Evolutionary conservation across 192 early-diverging fungal genomes (phyloP).

Genomic region (Gorgonomyces haynaldii): DNA sequence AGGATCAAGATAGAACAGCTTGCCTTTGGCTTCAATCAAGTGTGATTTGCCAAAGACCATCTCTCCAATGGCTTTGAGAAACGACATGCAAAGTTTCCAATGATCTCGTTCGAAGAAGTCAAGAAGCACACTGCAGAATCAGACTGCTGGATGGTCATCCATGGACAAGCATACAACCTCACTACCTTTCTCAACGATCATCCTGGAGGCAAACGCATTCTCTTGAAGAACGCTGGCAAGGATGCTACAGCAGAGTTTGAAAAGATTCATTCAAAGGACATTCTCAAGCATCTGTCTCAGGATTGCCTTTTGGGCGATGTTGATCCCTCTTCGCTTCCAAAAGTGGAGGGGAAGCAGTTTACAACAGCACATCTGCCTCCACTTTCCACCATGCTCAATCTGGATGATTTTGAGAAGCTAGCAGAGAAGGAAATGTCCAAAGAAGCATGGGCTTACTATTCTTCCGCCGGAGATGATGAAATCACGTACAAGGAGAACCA

Average conservation of each 20-base stretch:
- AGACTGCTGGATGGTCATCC: constrained; percentile 36
- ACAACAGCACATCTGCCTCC: constrained; percentile 21
- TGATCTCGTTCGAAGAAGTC: constrained; percentile 19
- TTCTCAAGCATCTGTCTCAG: constrained; percentile 41
- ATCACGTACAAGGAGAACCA: constrained; percentile 72
- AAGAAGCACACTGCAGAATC: constrained; percentile 20
- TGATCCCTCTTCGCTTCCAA: constrained; percentile 22
- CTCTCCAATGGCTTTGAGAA: constrained; percentile 53
- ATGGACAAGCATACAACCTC: constrained; percentile 30
- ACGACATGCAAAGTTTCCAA: constrained; percentile 38
- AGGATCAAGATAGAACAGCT: constrained; percentile 38
- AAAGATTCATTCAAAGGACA: constrained; percentile 53
- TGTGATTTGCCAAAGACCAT: constrained; percentile 53
- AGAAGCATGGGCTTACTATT: constrained; percentile 77
- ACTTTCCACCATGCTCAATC: constrained; percentile 49
- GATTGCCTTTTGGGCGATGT: constrained; percentile 43
- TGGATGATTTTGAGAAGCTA: constrained; percentile 61
- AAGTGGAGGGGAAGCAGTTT: background rate
- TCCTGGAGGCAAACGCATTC: constrained; percentile 34
- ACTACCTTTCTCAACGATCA: constrained; percentile 39
- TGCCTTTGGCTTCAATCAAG: constrained; percentile 49
- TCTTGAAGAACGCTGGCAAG: constrained; percentile 55
- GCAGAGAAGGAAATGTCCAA: constrained; percentile 41
- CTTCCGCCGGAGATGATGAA: constrained; percentile 70
- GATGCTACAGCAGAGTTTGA: constrained; percentile 59